Conservation (phyloP, 1,284 basidiomycete species). For the Cryptococcus sp. region DNA sequence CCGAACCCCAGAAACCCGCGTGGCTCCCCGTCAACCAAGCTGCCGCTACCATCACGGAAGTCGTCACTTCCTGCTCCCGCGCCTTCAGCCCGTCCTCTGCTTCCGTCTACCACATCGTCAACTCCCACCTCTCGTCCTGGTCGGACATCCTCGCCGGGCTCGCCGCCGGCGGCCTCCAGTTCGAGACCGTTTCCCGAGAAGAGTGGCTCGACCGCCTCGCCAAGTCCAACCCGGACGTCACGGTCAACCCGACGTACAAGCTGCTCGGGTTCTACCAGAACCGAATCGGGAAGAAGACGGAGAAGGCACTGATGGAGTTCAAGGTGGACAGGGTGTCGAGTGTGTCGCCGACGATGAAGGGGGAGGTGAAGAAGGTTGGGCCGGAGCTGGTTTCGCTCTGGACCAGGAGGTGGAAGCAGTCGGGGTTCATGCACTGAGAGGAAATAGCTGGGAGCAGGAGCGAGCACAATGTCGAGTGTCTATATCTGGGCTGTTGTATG, state of each 20-base stretch:
- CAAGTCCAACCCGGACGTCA: constrained; percentile 52
- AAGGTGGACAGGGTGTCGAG: constrained; percentile 23
- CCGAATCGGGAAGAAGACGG: constrained; percentile 29
- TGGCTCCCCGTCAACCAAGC: constrained; percentile 63
- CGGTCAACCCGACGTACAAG: constrained; percentile 56
- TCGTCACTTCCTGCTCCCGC: constrained; percentile 42
- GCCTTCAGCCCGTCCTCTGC: constrained; percentile 20
- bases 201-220: constrained; percentile 56
- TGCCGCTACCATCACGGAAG: constrained; percentile 56
- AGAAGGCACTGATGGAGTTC: constrained; percentile 34
- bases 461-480: too few relatives aligned
- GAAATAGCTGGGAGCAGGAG: too few relatives aligned
- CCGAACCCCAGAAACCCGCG: constrained; percentile 49
- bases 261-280: constrained; percentile 48
- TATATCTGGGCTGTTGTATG: too few relatives aligned
- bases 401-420: constrained; percentile 36
- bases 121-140: constrained; percentile 50
- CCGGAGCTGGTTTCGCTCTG: constrained; percentile 35
- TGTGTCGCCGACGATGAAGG: constrained; percentile 32
- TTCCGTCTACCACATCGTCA: constrained; percentile 69
- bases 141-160: constrained; percentile 64
- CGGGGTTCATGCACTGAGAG: constrained; percentile 32
- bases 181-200: constrained; percentile 67
- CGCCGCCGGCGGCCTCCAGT: constrained; percentile 60
- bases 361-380: constrained; percentile 19